These are phyloP conservation scores for Dictyostelium brefeldianum DNA, from an alignment of 78 protist genomes.

Conservation along the genomic window DNA sequence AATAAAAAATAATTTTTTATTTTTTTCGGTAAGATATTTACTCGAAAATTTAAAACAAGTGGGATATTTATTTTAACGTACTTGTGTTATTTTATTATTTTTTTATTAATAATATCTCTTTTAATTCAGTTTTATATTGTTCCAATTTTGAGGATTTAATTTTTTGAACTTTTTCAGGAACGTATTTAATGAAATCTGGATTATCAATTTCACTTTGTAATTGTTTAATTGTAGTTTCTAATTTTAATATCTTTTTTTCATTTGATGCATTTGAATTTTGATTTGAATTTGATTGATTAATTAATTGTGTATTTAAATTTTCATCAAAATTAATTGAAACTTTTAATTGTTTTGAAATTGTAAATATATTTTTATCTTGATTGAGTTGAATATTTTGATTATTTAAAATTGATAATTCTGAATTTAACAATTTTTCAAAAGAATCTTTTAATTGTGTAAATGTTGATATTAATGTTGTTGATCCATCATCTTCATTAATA, in stretches of 20 bases:
- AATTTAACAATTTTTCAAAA: conserved; percentile 25
- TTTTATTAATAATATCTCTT: conserved; percentile 10
- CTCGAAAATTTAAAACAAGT: no score
- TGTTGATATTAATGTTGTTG: neutral
- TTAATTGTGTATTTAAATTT: neutral
- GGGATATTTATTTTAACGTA: no score
- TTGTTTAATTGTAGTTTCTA: conserved; percentile 20
- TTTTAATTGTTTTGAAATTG: neutral
- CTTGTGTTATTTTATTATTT: no score
- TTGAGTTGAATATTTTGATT: neutral
- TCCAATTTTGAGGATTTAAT: conserved; percentile 16
- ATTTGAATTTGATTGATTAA: neutral
- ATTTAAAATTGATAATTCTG: neutral
- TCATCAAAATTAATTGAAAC: conserved; percentile 10
- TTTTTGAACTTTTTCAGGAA: conserved; percentile 42
- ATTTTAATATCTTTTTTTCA: conserved; percentile 14
- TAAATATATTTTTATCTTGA: neutral
- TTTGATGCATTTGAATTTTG: conserved; percentile 1
- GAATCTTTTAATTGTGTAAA: conserved; percentile 34
- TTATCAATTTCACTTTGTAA: conserved; percentile 18
- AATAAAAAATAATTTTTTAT: no score
- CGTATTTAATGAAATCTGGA: conserved; percentile 55
- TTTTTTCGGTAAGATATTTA: no score
- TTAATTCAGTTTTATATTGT: conserved; percentile 27
- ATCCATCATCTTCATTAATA: no score